Evolutionary conservation across 306 rosid species (phyloP), one percentile per base, ranked within the genome.

Genomic region (Hippophae rhamnoides): DNA sequence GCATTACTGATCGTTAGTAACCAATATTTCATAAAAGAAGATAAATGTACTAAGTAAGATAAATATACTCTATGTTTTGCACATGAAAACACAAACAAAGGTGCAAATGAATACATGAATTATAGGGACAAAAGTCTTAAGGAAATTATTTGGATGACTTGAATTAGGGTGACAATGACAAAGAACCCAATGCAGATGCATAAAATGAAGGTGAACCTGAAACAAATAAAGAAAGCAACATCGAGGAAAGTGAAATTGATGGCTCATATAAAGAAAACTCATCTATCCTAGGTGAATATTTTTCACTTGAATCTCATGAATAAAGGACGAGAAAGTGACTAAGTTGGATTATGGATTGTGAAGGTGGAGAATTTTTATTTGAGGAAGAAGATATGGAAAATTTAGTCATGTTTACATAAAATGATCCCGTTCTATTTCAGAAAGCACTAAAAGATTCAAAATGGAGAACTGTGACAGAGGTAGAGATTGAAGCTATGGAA

Each of bases 401-500:
- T 54, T 54, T 54, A 54, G 58, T 12, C 10, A 54, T 54, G 58
- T 54, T 54, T 54, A 41, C 41, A 54, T 0, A 31, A 8, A 26
- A 54, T 54, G 58, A 54, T 54, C 41, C 40, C 3, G 10, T 54
- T 6, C 58, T 13, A 54, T 54, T 57, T 5, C 18, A 49, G 41
- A 40, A n/a, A 41, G 62, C 0, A 41, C 9, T 58, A 10, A 41
- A 58, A n/a, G 48, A 41, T 41, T 7, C 7, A 13, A 58, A 41
- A 5, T 58, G 62, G 62, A 58, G 62, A 58, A 41, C 0, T 5
- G 7, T 12, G 10, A 58, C 43, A 0, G 23, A 41, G 10, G 40
- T 58, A 10, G 62, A 58, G 26, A 58, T 58, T 58, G 49, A 3
- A 58, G 49, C 48, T 13, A 58, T 58, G 43, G 48, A 41, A 58